Evolutionary conservation across 257 asterid genomes (phyloP), one percentile per base, ranked within the genome.

Genomic region (Nicotiana paniculata): DNA sequence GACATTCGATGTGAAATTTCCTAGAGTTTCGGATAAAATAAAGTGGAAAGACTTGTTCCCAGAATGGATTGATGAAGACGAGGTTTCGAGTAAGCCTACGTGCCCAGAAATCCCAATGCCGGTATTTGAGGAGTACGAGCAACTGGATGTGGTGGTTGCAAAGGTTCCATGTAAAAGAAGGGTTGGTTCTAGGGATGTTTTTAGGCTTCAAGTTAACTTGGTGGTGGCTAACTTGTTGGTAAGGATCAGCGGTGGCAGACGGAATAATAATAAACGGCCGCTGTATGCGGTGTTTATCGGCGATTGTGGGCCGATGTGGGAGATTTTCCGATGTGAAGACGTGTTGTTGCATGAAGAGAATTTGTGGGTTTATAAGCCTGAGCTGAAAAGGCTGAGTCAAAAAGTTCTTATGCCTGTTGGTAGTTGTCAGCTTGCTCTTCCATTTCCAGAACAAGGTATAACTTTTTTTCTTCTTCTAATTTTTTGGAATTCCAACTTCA

Each of bases 91-190:
- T 1, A 16, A 10, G 26, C 87, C 81, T 10, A 82, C 61, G 1
- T 95, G 98, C 55, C 98, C 97, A 0, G 48, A 88, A 48, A 70
- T 95, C 15, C 95, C 95, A 12, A 88, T 93, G 95, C 97, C 97
- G 1, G 59, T 17, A 18, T 85, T 86, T 7, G 85, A 83, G 7
- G 89, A 86, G 35, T 89, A 89, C 68, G 37, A 82, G 55, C 67
- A 87, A 48, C 63, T 95, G 53, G 93, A 93, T 84, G 92, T 90
- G 62, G 86, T 95, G 26, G 89, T 92, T 72, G 92, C 93, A 59
- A 85, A 84, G 86, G 86, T 91, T 62, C 91, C 95, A 65, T 84
- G 89, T 74, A 83, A 86, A 80, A 37, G 43, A 10, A 39, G 79
- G 75, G 51, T 81, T 83, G 90, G 83, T 2, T 13, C 26, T 80